A percentile compares a stretch with the other conserved stretches of the same genome.
Conservation (phyloP, 2,329 filamentous ascomycete genomes). For the Colletotrichum chlorophyti region DNA sequence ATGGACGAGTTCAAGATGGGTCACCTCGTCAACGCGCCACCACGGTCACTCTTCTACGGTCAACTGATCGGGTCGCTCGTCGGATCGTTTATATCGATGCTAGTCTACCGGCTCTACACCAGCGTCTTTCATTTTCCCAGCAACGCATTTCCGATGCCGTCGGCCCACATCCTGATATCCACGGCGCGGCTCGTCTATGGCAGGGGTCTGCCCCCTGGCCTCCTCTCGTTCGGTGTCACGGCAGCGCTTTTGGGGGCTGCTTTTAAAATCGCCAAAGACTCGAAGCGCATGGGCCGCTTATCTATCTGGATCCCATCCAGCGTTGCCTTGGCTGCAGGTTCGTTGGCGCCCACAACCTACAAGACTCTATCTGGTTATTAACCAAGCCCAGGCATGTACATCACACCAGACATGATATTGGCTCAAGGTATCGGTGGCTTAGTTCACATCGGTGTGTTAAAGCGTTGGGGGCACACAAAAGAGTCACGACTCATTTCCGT, state of each 20-base stretch:
- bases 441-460: neutral
- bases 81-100: neutral
- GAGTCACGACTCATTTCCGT: neutral
- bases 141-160: neutral
- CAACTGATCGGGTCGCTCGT: neutral
- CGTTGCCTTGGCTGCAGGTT: conserved; percentile 2
- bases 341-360: neutral
- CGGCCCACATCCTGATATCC: neutral
- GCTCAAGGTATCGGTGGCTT: neutral
- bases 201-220: neutral
- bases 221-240: neutral
- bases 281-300: neutral
- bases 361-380: no score
- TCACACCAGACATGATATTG: neutral
- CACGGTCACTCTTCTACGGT: neutral
- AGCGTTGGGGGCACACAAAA: neutral
- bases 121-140: neutral
- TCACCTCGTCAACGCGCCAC: neutral
- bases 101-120: neutral
- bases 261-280: neutral
- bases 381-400: neutral
- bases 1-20: conserved; percentile 6
- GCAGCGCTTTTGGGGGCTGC: neutral
- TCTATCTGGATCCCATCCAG: neutral
- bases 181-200: neutral